Base-by-base conservation (phyloP, 805 yeast genomes). In the Maudiozyma pseudohumilis region DNA sequence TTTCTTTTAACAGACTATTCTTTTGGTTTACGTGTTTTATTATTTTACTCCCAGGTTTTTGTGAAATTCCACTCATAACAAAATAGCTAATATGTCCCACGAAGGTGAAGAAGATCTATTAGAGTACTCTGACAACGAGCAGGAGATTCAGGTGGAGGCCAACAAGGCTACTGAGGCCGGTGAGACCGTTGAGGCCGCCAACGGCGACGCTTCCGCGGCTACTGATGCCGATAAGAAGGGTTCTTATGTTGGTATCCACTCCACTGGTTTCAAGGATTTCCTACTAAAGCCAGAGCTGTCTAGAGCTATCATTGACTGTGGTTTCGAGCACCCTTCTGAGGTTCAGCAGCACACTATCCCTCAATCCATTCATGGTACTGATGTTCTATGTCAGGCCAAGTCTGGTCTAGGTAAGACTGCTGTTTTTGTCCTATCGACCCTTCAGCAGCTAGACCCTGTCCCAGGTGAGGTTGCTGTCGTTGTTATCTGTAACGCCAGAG, bases 391-490 rank as follows among this genome's bases (percentile, higher is more conserved):
- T 70, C 98, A 89, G 73, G 98, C 98, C 65, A 89, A 92, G 71
- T 92, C 98, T 33, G 98, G 98, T 82, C 74, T 92, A 52, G 98
- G 98, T 79, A 89, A 89, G 65, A 89, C 98, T 42, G 98, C 98
- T 32, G 97, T 89, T 40, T 89, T 89, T 54, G 97, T 89, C 43
- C 73, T 89, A 55, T 84, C 96, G 19, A 89, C 98, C 45, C 74
- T 89, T 60, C 97, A 89, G 68, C 96, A 89, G 69, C 73, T 89
- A 57, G 97, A 92, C 58, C 97, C 98, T 32, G 86, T 89, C 50
- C 86, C 94, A 44, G 98, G 97, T 57, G 97, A 89, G 66, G 82
- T 92, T 47, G 77, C 95, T 38, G 89, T 94, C 39, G 71, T 92
- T 56, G 97, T 89, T 34, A 77, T 89, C 51, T 92, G 97, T 70